Evolutionary conservation across 257 asterid species (phyloP).

Genomic region (Penstemon eatonii): DNA sequence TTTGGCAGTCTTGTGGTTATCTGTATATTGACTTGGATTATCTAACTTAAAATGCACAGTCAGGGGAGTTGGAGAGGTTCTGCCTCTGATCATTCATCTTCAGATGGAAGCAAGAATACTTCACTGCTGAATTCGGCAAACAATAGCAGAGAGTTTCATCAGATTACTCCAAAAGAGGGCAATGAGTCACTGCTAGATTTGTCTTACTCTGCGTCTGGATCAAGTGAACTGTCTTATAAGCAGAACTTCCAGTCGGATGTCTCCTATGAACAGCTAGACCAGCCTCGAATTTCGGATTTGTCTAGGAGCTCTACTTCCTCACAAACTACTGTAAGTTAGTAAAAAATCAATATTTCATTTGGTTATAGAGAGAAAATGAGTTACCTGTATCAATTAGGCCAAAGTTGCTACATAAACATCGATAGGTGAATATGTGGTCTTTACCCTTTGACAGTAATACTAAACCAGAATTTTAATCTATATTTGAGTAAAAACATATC

Average conservation of each 20-base stretch:
- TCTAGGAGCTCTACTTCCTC: slow-evolving; percentile 41
- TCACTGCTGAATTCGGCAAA: slow-evolving; percentile 22
- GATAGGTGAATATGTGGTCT: too few species aligned
- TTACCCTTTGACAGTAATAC: too few species aligned
- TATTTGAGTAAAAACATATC: too few species aligned
- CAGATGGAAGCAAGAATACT: slow-evolving; percentile 35
- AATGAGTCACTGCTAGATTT: slow-evolving; percentile 28
- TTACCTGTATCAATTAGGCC: too few species aligned
- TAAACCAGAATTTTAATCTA: too few species aligned
- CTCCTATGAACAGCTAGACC: slow-evolving; percentile 39
- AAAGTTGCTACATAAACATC: too few species aligned
- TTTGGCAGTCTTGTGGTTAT: too few species aligned
- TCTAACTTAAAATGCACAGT: slow-evolving; percentile 32
- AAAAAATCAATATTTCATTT: too few species aligned
- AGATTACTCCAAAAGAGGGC: slow-evolving; percentile 20
- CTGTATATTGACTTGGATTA: neutral
- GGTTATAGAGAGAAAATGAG: too few species aligned
- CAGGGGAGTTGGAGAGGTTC: slow-evolving; percentile 51
- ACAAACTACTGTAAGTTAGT: slow-evolving; percentile 40
- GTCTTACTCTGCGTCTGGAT: slow-evolving; percentile 26
- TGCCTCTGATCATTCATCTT: slow-evolving; percentile 30
- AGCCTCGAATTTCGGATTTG: slow-evolving; percentile 23
- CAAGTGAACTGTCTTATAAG: slow-evolving; percentile 33
- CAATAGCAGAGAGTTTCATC: too few species aligned
- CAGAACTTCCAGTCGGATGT: slow-evolving; percentile 43